Percentiles rank a stretch among this genome's conserved stretches.
These are phyloP conservation scores for Spizellomyces sp. DNA, from an alignment of 192 early-diverging fungal genomes.

Conservation along the genomic window DNA sequence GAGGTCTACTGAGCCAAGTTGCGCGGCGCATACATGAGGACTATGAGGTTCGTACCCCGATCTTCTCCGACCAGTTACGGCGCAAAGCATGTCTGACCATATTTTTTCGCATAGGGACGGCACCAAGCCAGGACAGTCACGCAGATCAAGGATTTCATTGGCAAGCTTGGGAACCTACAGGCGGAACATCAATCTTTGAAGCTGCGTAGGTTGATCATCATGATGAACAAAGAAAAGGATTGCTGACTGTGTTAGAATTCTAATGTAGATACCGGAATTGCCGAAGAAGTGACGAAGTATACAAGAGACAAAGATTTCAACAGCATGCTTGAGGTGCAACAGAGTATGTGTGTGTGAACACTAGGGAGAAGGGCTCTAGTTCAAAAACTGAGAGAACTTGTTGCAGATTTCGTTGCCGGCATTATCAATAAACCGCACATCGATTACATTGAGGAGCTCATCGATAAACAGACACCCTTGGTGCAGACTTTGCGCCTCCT, in stretches of 20 bases:
- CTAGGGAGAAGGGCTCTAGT: background rate
- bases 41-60: constrained; percentile 65
- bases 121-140: constrained; percentile 89
- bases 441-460: constrained; percentile 88
- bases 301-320: constrained; percentile 86
- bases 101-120: constrained; percentile 59
- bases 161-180: constrained; percentile 78
- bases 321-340: constrained; percentile 82
- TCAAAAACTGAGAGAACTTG: background rate
- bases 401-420: constrained; percentile 70
- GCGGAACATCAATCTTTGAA: constrained; percentile 83
- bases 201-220: constrained; percentile 56
- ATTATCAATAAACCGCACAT: constrained; percentile 63
- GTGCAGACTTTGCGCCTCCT: constrained; percentile 78
- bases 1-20: constrained; percentile 76
- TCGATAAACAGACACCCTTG: constrained; percentile 72
- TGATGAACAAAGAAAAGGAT: constrained; percentile 6
- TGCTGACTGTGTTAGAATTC: constrained; percentile 14
- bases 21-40: constrained; percentile 84
- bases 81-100: background rate
- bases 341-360: constrained; percentile 57
- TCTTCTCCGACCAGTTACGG: background rate
- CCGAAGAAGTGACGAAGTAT: constrained; percentile 78
- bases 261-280: constrained; percentile 69
- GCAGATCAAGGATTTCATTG: constrained; percentile 92